A percentile compares a stretch with the other conserved stretches of the same genome.
Evolutionary conservation across 352 stramenopile genomes (phyloP).

Genomic region (Pythium sukuiense): DNA sequence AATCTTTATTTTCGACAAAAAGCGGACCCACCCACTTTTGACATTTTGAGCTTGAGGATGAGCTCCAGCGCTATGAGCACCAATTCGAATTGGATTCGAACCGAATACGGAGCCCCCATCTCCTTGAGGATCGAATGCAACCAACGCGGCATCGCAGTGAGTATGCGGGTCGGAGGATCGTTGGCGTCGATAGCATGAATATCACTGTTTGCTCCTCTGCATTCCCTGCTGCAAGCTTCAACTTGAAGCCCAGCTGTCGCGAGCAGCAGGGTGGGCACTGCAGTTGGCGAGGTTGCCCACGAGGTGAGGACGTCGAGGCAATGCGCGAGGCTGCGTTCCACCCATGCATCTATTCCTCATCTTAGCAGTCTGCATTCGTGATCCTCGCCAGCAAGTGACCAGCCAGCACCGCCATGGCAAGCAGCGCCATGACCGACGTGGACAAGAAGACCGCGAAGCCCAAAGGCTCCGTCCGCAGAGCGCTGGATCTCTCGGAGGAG

Average conservation of each 20-base stretch:
- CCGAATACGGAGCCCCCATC: no score
- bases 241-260: background rate
- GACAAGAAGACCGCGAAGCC: background rate
- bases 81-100: no score
- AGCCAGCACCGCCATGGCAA: background rate
- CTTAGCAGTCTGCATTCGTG: background rate
- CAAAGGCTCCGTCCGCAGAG: background rate
- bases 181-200: background rate
- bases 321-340: no score
- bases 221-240: background rate
- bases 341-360: no score
- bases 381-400: background rate
- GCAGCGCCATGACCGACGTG: background rate
- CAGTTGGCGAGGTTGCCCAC: background rate
- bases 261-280: background rate
- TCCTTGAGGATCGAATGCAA: no score
- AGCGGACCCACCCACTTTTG: background rate
- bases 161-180: no score
- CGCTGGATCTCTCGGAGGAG: background rate
- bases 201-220: no score
- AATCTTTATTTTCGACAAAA: constrained; percentile 12
- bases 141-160: no score
- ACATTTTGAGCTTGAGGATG: background rate
- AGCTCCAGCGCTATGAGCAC: background rate
- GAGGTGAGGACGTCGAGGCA: background rate